These are phyloP conservation scores for Pachyrhizus erosus DNA, from an alignment of 306 rosid species.

Conservation along the genomic window DNA sequence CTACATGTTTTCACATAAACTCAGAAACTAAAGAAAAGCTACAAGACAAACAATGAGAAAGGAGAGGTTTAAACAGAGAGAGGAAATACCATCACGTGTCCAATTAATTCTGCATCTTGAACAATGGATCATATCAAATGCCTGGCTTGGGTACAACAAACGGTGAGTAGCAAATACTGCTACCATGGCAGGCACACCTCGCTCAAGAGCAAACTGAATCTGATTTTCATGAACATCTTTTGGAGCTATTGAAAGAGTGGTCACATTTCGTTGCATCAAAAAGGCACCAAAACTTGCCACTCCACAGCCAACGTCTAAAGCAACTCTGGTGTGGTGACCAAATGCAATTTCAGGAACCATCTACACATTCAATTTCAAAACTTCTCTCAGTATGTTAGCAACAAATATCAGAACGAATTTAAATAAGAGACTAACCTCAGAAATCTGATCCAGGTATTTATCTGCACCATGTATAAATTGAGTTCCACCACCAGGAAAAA, in stretches of 20 bases:
- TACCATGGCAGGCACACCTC: conserved; percentile 91
- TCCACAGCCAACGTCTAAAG: conserved; percentile 88
- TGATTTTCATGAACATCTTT: conserved; percentile 88
- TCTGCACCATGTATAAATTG: conserved; percentile 86
- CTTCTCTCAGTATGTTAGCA: conserved; percentile 13
- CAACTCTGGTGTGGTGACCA: conserved; percentile 70
- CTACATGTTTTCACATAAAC: not conserved
- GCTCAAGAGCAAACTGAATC: conserved; percentile 96
- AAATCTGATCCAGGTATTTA: conserved; percentile 78
- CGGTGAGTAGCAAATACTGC: conserved; percentile 75
- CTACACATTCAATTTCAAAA: conserved; percentile 51
- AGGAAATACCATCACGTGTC: conserved; percentile 79
- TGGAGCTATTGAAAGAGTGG: conserved; percentile 79
- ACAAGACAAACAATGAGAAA: not conserved
- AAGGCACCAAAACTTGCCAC: conserved; percentile 95
- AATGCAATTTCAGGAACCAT: conserved; percentile 87
- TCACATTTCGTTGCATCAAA: conserved; percentile 73
- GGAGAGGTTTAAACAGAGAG: conserved; percentile 13
- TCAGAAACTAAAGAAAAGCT: not conserved
- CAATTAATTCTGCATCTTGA: conserved; percentile 88
- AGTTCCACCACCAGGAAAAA: conserved; percentile 84
- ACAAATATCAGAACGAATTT: conserved; percentile 13
- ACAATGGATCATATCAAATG: conserved; percentile 93
- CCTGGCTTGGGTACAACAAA: conserved; percentile 83
- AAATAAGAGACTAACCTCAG: conserved; percentile 56